Evolutionary conservation across 2,329 filamentous ascomycete genomes (phyloP).

Genomic region (Coleophoma cylindrospora): DNA sequence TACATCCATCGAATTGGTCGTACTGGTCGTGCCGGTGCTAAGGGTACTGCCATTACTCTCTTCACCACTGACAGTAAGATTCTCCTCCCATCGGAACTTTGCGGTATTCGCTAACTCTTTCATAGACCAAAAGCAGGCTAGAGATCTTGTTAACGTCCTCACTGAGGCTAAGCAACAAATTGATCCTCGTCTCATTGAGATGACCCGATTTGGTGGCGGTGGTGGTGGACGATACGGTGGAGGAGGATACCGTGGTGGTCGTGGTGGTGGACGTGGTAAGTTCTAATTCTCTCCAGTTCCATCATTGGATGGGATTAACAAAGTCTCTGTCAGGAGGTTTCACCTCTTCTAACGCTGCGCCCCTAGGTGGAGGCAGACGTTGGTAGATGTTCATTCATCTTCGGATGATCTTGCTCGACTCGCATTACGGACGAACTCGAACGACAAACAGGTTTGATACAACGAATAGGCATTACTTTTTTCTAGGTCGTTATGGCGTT

Average conservation of each 20-base stretch:
- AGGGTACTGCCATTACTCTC: conserved; percentile 94
- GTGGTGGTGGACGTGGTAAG: conserved; percentile 38
- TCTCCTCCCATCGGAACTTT: conserved; percentile 3
- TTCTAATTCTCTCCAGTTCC: conserved; percentile 20
- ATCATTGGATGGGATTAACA: conserved; percentile 29
- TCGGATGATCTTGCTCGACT: conserved; percentile 9
- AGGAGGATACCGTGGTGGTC: conserved; percentile 47
- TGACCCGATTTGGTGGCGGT: conserved; percentile 87
- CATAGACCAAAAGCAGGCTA: conserved; percentile 85
- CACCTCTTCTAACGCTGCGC: conserved; percentile 53
- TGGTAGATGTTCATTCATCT: conserved; percentile 39
- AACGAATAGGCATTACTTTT: conserved; percentile 12
- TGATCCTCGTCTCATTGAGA: conserved; percentile 91
- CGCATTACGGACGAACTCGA: conserved; percentile 4
- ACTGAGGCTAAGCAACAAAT: conserved; percentile 97
- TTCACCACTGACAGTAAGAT: conserved; percentile 98
- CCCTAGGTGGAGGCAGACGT: conserved; percentile 48
- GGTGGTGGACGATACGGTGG: conserved; percentile 65
- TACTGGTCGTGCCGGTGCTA: conserved; percentile 90
- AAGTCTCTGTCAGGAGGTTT: conserved; percentile 39
- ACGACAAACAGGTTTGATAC: background rate
- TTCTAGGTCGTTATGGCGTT: conserved; percentile 27
- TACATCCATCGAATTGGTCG: conserved; percentile 97
- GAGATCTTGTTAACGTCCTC: conserved; percentile 90
- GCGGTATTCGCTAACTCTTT: conserved; percentile 16